phyloP scores from a whole-genome alignment of 805 yeast genomes.

The Candida sakaeoensis region DNA sequence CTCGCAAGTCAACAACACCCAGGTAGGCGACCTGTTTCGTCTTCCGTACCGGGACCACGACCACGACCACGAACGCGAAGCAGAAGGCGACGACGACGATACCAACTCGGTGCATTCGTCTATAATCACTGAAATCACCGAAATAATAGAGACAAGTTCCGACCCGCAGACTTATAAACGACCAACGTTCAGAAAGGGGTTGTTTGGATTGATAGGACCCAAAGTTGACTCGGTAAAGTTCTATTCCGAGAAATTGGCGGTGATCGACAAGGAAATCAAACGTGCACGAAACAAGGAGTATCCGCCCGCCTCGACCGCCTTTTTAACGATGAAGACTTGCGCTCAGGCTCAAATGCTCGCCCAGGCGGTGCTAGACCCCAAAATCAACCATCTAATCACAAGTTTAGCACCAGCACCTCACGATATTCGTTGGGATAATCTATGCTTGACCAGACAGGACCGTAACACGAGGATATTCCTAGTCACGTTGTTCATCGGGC shows the following conservation, averaged over 20 bases:
- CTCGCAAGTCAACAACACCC: conserved; percentile 23
- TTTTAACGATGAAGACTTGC: conserved; percentile 90
- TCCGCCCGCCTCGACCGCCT: conserved; percentile 86
- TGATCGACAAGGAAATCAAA: conserved; percentile 65
- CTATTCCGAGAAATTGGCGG: conserved; percentile 63
- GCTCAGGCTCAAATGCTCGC: conserved; percentile 97
- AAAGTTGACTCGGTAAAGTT: conserved; percentile 79
- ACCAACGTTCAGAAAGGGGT: conserved; percentile 61
- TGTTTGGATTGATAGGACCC: conserved; percentile 61
- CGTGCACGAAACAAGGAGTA: conserved; percentile 65
- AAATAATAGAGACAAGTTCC: conserved; percentile 9
- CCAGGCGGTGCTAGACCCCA: conserved; percentile 89
- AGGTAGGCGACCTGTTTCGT: conserved; percentile 24
- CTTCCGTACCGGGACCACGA: conserved; percentile 14
- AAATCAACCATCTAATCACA: conserved; percentile 78
- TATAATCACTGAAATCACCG: conserved; percentile 26
- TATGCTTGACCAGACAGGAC: conserved; percentile 74
- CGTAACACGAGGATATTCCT: conserved; percentile 60
- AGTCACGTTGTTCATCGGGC: conserved; percentile 63
- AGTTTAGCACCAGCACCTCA: conserved; percentile 93
- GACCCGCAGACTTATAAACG: conserved; percentile 33
- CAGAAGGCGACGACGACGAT: background rate
- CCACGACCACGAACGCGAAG: no score
- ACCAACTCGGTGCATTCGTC: conserved; percentile 11
- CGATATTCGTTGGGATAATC: conserved; percentile 90